A percentile compares a stretch with the other conserved stretches of the same genome.
phyloP scores from a whole-genome alignment of 768 basidiomycete species.

The Gelatoporia subvermispora region DNA sequence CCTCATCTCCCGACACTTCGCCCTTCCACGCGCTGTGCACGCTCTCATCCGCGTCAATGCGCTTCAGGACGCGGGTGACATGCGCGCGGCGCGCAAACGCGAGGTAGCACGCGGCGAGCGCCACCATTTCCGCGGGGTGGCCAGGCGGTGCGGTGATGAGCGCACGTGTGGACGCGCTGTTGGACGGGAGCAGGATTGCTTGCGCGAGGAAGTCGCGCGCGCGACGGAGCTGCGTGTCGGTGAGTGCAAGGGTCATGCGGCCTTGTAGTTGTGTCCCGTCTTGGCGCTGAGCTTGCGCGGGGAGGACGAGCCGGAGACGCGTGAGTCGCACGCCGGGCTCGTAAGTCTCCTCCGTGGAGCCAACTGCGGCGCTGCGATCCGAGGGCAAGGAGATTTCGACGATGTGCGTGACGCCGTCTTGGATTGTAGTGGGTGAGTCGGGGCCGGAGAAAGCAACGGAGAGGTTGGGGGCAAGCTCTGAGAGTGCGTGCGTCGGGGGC shows the following conservation, averaged over 20 bases:
- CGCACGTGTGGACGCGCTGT: not conserved
- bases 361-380: not conserved
- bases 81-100: slow-evolving; percentile 19
- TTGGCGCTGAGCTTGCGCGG: slow-evolving; percentile 9
- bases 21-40: slow-evolving; percentile 26
- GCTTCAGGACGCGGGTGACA: slow-evolving; percentile 18
- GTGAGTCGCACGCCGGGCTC: slow-evolving; percentile 7
- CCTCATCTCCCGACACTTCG: slow-evolving; percentile 23
- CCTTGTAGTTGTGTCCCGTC: too few relatives aligned
- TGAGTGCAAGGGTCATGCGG: slow-evolving; percentile 22
- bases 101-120: slow-evolving; percentile 24
- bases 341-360: slow-evolving; percentile 4
- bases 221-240: slow-evolving; percentile 30
- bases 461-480: slow-evolving; percentile 20
- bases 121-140: slow-evolving; percentile 27
- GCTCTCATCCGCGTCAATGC: slow-evolving; percentile 21
- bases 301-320: slow-evolving; percentile 18
- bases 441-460: slow-evolving; percentile 17
- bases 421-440: slow-evolving; percentile 2
- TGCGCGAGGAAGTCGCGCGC: slow-evolving; percentile 41
- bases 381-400: slow-evolving; percentile 14
- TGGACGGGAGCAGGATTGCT: slow-evolving; percentile 26
- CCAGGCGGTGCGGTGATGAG: slow-evolving; percentile 25
- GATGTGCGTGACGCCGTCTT: slow-evolving; percentile 21
- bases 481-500: slow-evolving; percentile 12